Base-by-base conservation (phyloP, 768 basidiomycete species). In the Butyriboletus loyo region DNA sequence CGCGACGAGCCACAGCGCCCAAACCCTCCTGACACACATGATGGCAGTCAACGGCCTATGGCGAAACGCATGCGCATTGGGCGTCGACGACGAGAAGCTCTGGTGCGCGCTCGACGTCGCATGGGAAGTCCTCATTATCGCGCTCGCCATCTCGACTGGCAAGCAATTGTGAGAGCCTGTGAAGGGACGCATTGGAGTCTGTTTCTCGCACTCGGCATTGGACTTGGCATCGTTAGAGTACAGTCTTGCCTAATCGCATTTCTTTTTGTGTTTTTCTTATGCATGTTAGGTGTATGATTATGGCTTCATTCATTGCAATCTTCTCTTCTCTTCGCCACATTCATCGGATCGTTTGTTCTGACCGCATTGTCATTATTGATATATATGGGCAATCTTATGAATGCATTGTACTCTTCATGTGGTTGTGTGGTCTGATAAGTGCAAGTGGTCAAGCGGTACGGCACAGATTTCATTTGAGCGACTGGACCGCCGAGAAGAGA, bases 41-140 rank as follows among this genome's bases (percentile, higher is more conserved):
- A 66, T 65, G 52, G 51, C 52, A 7, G 62, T 78, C 40, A 73
- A 77, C 52, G 79, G 78, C 14, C 59, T 82, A 9, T 83, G 81
- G 81, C 72, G 73, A 36, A 81, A 81, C 58, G 75, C 64, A 5
- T 75, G 74, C 53, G 73, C 73, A 11, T 66, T 83, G 27, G 81
- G 81, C 34, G 75, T 83, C 55, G 72, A 72, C 57, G 81, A 83
- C 56, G 57, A 60, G 39, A 64, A 65, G 31, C 69, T 82, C 15
- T 82, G 79, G 73, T 71, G 70, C 28, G 69, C 73, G 19, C 66
- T 81, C 35, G 78, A 82, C 49, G 63, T 76, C 31, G 75, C 77
- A 9, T 82, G 80, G 79, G 78, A 74, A 46, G 61, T 71, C n/a
- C 67, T 80, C 30, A 55, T 81, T 54, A 59, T 46, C 3, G 75